Conservation (phyloP, 2,329 filamentous ascomycete genomes). For the Pseudogymnoascus sp. region DNA sequence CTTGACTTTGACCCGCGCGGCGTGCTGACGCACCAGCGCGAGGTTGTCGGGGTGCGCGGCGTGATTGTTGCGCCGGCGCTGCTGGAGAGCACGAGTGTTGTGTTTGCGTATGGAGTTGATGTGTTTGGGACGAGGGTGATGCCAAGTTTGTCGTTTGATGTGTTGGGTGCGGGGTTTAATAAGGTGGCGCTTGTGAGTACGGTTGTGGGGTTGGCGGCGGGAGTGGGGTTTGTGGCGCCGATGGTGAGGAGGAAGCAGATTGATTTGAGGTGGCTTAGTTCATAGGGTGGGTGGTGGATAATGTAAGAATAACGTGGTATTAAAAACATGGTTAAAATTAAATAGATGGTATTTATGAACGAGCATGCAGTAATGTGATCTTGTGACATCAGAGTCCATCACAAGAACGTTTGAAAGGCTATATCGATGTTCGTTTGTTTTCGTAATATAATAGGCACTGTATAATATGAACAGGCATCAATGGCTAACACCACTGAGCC, state of each 20-base stretch:
- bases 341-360: slow-evolving; percentile 6
- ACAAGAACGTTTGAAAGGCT: background rate
- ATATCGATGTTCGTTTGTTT: background rate
- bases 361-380: background rate
- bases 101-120: slow-evolving; percentile 83
- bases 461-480: background rate
- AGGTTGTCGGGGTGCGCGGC: slow-evolving; percentile 65
- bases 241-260: slow-evolving; percentile 73
- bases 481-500: background rate
- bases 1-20: slow-evolving; percentile 79
- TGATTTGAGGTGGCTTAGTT: slow-evolving; percentile 49
- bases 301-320: slow-evolving; percentile 8
- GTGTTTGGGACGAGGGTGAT: slow-evolving; percentile 78
- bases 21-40: slow-evolving; percentile 71
- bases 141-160: slow-evolving; percentile 87
- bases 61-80: slow-evolving; percentile 70
- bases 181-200: slow-evolving; percentile 79
- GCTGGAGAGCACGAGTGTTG: slow-evolving; percentile 83
- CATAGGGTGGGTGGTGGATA: slow-evolving; percentile 13
- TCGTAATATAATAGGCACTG: slow-evolving; percentile 5
- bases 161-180: slow-evolving; percentile 88
- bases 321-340: background rate
- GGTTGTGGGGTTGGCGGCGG: slow-evolving; percentile 68
- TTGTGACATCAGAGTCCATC: background rate
- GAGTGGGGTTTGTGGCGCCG: slow-evolving; percentile 71